These are phyloP conservation scores for Gracilaria gracilis DNA, from an alignment of 23 red algal genomes.

Conservation along the genomic window DNA sequence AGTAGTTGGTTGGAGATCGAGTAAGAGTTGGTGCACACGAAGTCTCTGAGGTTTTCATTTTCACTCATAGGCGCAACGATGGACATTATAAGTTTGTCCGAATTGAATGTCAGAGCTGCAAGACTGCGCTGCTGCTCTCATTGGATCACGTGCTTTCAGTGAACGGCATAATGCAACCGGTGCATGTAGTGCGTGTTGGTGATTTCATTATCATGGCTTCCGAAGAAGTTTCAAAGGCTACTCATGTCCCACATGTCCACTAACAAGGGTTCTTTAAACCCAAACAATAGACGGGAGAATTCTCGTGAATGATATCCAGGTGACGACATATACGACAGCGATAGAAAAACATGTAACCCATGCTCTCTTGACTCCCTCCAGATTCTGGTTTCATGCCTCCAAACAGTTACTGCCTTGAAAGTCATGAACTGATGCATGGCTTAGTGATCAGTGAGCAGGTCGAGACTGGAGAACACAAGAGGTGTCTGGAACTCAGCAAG, in stretches of 20 bases:
- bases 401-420: background rate
- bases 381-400: background rate
- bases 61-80: constrained; percentile 31
- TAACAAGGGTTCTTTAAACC: constrained; percentile 52
- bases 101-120: background rate
- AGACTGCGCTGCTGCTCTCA: constrained; percentile 6
- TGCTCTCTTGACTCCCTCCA: constrained; percentile 30
- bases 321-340: constrained; percentile 53
- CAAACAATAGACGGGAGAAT: constrained; percentile 62
- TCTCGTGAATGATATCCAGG: constrained; percentile 48
- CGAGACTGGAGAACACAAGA: no score
- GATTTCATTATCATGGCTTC: constrained; percentile 35
- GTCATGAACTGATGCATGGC: no score
- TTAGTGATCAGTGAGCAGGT: no score
- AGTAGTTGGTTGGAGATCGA: constrained; percentile 55
- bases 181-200: constrained; percentile 32
- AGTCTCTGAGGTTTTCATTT: constrained; percentile 67
- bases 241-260: background rate
- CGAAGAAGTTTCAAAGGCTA: background rate
- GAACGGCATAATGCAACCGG: constrained; percentile 20
- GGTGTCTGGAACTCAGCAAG: no score
- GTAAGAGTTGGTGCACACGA: constrained; percentile 56
- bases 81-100: constrained; percentile 3
- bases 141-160: constrained; percentile 34
- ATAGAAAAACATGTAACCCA: constrained; percentile 18